phyloP scores from a whole-genome alignment of 768 basidiomycete species.

The Naganishia antarctica region DNA sequence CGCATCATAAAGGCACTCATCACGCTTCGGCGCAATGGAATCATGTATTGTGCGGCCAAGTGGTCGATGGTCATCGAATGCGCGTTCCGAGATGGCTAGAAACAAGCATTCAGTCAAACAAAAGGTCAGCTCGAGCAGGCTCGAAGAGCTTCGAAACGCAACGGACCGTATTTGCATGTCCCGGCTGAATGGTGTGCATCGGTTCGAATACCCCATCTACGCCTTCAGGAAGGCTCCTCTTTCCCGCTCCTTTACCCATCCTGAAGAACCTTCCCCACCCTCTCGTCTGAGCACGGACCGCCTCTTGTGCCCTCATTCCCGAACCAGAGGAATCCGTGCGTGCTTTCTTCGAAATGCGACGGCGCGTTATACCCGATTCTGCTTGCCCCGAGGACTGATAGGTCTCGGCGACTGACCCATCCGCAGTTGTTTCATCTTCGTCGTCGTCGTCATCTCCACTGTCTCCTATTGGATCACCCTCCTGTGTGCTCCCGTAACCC shows the following conservation, averaged over 20 bases:
- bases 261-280: slow-evolving; percentile 17
- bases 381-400: slow-evolving; percentile 15
- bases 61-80: slow-evolving; percentile 46
- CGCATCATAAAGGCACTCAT: slow-evolving; percentile 46
- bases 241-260: slow-evolving; percentile 6
- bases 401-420: neutral
- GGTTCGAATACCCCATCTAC: slow-evolving; percentile 49
- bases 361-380: slow-evolving; percentile 11
- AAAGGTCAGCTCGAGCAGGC: neutral
- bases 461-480: neutral
- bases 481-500: neutral
- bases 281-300: neutral
- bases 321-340: neutral
- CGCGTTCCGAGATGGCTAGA: slow-evolving; percentile 19
- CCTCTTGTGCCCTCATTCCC: neutral
- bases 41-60: slow-evolving; percentile 47
- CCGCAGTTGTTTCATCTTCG: neutral
- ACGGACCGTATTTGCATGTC: slow-evolving; percentile 23
- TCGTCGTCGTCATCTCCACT: slow-evolving; percentile 3
- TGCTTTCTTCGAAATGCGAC: neutral
- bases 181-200: slow-evolving; percentile 17
- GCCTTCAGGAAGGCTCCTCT: slow-evolving; percentile 41
- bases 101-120: neutral
- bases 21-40: slow-evolving; percentile 44
- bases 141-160: neutral